Base-by-base conservation (phyloP, 2,329 filamentous ascomycete species). In the Talaromyces piceae region DNA sequence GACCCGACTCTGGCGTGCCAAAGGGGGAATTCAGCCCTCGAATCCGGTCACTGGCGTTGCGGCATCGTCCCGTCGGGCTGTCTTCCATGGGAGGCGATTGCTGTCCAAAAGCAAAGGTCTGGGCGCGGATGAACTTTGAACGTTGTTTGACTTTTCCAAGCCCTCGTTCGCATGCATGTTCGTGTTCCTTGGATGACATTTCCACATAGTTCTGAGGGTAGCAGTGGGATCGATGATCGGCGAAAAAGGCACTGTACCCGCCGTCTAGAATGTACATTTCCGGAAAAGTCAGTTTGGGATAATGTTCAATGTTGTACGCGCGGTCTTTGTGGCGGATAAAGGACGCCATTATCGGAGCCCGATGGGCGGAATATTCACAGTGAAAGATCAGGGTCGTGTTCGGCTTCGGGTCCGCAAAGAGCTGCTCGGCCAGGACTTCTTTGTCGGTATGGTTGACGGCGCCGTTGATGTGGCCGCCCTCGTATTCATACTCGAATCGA, bases 401-500 rank as follows among this genome's bases (percentile, higher is more conserved):
- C 46, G 84, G 80, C 44, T 80, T 73, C 61, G 84, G 81, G 16
- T 78, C 77, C 26, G 82, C 73, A 68, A 98, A 95, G 45, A 98
- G 80, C 59, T 91, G 83, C 50, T 77, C 77, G 7, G 89, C 83
- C 53, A 98, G 77, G 54, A 87, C 74, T 63, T 98, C 91, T 72
- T 96, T 96, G 74, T 96, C 89, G 71, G 95, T 97, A 76, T 90
- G 93, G 75, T 98, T 98, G 72, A 95, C 77, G 41, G 93, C 93
- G 16, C 87, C 87, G 59, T 90, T 81, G 64, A 98, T 96, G 68
- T 98, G 93, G 28, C 93, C 93, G 51, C 93, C 93, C 13, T 95
- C 86, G 67, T 94, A 98, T 72, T 98, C 93, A 69, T 98, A 98
- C 76, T 98, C 93, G 66, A 98, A 98, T 18, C 93, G 87, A 69